These are phyloP conservation scores for Nakazawaea holstii DNA, from an alignment of 805 yeast genomes.

Conservation along the genomic window DNA sequence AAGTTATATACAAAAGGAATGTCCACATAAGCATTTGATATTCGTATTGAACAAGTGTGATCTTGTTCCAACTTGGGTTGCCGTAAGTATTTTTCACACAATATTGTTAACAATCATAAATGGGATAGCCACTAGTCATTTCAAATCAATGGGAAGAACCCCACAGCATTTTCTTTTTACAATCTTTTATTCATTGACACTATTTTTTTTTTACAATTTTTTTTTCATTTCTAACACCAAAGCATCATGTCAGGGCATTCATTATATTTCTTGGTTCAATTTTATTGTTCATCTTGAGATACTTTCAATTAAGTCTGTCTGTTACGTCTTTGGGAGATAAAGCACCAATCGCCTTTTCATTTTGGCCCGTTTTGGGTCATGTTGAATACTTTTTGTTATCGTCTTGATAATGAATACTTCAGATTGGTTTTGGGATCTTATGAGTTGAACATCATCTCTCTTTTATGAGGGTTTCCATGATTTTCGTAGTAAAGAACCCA, in stretches of 20 bases:
- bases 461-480: conserved; percentile 22
- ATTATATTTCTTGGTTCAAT: conserved; percentile 14
- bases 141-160: too few relatives aligned
- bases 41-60: conserved; percentile 96
- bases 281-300: conserved; percentile 12
- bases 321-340: conserved; percentile 97
- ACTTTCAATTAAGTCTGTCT: conserved; percentile 61
- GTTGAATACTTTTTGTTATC: conserved; percentile 32
- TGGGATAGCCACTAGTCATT: neutral
- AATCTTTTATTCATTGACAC: too few relatives aligned
- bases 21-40: conserved; percentile 93
- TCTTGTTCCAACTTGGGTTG: conserved; percentile 98
- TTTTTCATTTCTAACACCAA: conserved; percentile 44
- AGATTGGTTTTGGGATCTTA: conserved; percentile 48
- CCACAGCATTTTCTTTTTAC: too few relatives aligned
- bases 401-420: conserved; percentile 38
- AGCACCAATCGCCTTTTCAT: conserved; percentile 50
- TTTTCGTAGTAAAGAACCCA: conserved; percentile 88
- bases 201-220: conserved; percentile 12
- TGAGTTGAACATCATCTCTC: conserved; percentile 69
- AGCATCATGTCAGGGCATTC: conserved; percentile 80
- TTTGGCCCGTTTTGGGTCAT: conserved; percentile 42
- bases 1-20: conserved; percentile 86
- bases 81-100: conserved; percentile 64
- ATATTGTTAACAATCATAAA: neutral